phyloP scores from a whole-genome alignment of 306 rosid species.

The Chamaecrista fasciculata region DNA sequence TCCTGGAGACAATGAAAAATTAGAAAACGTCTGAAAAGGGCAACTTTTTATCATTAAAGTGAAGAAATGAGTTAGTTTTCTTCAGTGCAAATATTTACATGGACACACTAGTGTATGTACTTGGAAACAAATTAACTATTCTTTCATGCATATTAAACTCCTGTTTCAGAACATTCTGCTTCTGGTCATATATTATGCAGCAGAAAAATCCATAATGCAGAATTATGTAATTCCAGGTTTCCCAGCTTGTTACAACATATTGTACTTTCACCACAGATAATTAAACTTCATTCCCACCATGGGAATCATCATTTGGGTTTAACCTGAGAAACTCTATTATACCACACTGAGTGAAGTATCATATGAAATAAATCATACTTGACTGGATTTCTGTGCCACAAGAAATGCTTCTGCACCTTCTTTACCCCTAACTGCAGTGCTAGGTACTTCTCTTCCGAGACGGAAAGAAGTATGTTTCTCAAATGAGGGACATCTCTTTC shows the following conservation, averaged over 20 bases:
- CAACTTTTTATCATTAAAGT: too few relatives aligned
- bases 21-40: too few relatives aligned
- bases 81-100: background rate
- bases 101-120: background rate
- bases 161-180: background rate
- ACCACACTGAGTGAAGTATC: conserved; percentile 62
- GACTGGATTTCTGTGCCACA: conserved; percentile 20
- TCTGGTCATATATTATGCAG: background rate
- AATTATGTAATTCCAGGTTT: background rate
- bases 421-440: conserved; percentile 45
- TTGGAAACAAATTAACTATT: background rate
- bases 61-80: background rate
- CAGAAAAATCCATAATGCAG: conserved; percentile 1
- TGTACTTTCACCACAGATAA: background rate
- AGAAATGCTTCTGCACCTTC: conserved; percentile 50
- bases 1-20: too few relatives aligned
- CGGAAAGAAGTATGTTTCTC: conserved; percentile 64
- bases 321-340: conserved; percentile 60
- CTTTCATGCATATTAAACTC: background rate
- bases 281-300: background rate
- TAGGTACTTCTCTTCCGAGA: conserved; percentile 63
- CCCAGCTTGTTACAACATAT: background rate
- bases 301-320: conserved; percentile 20
- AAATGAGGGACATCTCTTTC: conserved; percentile 56
- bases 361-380: conserved; percentile 7